phyloP scores from a whole-genome alignment of 2,329 filamentous ascomycete species.

The Penicillium sp. region DNA sequence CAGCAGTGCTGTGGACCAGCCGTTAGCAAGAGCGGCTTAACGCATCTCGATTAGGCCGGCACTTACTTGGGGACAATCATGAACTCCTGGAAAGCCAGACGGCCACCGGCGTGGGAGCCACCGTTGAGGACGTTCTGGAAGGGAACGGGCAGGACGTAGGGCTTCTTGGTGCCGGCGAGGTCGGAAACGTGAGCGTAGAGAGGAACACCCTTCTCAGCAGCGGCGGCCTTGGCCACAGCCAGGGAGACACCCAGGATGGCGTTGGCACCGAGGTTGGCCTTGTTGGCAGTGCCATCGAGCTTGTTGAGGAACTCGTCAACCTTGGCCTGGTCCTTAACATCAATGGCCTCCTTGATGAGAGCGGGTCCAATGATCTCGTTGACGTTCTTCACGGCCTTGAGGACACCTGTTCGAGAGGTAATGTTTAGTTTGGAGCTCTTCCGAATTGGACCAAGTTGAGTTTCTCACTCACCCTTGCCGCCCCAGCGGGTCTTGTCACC shows the following conservation, averaged over 20 bases:
- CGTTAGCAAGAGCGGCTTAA: neutral
- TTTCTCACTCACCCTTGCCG: slow-evolving; percentile 62
- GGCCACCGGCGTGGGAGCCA: slow-evolving; percentile 94
- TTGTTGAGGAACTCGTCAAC: slow-evolving; percentile 80
- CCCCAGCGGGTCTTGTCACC: slow-evolving; percentile 81
- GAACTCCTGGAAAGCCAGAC: slow-evolving; percentile 92
- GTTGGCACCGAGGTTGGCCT: slow-evolving; percentile 82
- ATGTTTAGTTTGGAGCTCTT: neutral
- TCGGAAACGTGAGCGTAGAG: slow-evolving; percentile 85
- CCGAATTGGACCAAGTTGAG: neutral
- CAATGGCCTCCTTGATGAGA: slow-evolving; percentile 73
- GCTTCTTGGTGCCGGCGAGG: slow-evolving; percentile 84
- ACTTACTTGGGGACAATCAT: slow-evolving; percentile 82
- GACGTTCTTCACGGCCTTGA: slow-evolving; percentile 80
- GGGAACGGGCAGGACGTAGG: slow-evolving; percentile 81
- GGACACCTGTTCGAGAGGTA: slow-evolving; percentile 48
- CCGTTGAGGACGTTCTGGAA: slow-evolving; percentile 95
- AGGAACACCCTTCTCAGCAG: slow-evolving; percentile 81
- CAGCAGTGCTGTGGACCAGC: slow-evolving; percentile 57
- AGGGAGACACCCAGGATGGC: slow-evolving; percentile 80
- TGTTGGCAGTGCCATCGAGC: slow-evolving; percentile 79
- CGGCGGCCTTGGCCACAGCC: slow-evolving; percentile 81
- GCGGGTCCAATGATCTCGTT: slow-evolving; percentile 75
- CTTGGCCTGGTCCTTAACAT: slow-evolving; percentile 80
- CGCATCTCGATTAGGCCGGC: neutral